A percentile compares a stretch with the other conserved stretches of the same genome.
Evolutionary conservation across 2,329 filamentous ascomycete species (phyloP).

Genomic region (Talaromyces sp.): DNA sequence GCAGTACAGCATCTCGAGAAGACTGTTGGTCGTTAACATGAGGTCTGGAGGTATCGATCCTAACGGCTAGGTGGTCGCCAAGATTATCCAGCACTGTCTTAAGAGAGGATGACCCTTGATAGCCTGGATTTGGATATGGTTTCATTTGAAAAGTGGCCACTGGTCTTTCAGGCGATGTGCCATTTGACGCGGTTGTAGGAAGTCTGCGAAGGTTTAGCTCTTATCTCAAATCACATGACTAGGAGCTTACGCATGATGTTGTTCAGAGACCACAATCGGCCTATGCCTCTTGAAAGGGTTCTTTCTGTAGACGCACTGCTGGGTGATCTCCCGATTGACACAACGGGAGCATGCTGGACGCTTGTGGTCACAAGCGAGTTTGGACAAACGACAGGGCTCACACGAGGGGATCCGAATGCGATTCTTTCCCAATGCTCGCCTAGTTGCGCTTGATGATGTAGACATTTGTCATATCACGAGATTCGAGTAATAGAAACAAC

Average conservation of each 20-base stretch:
- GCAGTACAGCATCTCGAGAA: conserved; percentile 16
- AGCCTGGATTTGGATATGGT: conserved; percentile 17
- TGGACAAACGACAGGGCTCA: conserved; percentile 15
- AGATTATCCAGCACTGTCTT: conserved; percentile 16
- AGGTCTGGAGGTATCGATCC: conserved; percentile 10
- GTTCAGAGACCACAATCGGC: conserved; percentile 5
- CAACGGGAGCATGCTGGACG: conserved; percentile 15
- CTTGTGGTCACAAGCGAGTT: conserved; percentile 14
- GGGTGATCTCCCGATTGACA: conserved; percentile 11
- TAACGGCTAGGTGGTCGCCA: conserved; percentile 8
- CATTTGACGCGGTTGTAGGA: neutral
- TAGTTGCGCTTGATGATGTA: neutral
- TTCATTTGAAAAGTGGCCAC: conserved; percentile 17
- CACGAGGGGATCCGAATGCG: conserved; percentile 13
- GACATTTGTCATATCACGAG: neutral
- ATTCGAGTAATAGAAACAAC: neutral
- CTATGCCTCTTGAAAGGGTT: conserved; percentile 14
- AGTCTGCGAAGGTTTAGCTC: neutral
- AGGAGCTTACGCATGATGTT: conserved; percentile 1
- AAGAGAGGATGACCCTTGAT: conserved; percentile 14
- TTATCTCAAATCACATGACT: neutral
- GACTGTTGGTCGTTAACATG: conserved; percentile 8
- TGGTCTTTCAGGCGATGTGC: conserved; percentile 5
- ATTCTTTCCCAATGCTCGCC: conserved; percentile 10
- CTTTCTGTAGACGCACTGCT: conserved; percentile 14